Base-by-base conservation (phyloP, 208 protist genomes). In the Naegleria lovaniensis region DNA sequence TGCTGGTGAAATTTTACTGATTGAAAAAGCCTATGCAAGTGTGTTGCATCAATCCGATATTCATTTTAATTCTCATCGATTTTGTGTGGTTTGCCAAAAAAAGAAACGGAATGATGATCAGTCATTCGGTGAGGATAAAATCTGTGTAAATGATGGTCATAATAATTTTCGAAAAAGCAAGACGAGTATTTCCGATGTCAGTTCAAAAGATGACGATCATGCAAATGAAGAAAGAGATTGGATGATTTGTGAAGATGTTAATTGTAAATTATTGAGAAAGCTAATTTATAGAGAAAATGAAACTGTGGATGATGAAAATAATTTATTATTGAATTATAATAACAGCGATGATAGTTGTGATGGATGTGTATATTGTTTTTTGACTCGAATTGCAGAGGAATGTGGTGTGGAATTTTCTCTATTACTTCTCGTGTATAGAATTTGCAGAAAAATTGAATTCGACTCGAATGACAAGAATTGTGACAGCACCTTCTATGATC, bases 61-160 rank as follows among this genome's bases (percentile, higher is more conserved):
- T 79, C 5, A 79, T 79, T 79, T 36, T 79, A 79, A 79, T 36
- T 29, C 67, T 0, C 29, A 79, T 36, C 5, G 29, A 6, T 79
- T 79, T 79, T 79, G 67, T 79, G 67, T 79, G 9, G 67, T 79
- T 79, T 79, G 67, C n/a, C 67, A 79, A 79, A 79, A 79, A 33
- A 79, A 29, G 67, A 36, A 36, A 36, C 19, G 19, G 3, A 67
- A 79, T 79, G 67, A 19, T 79, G 67, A 67, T 67, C 22, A 48
- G 1, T 67, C 55, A 4, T 4, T 29, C 11, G 3, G 13, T 67
- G 11, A 29, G 11, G 55, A 67, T 67, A 67, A 67, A 67, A 67
- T 22, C 19, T 67, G 55, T 29, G 19, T 22, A 15, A 67, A 67
- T 67, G 1, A 48, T 48, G 5, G 43, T 48, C 43, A 48, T 7